Conservation (phyloP, 306 rosid genomes). For the Arachis stenosperma region DNA sequence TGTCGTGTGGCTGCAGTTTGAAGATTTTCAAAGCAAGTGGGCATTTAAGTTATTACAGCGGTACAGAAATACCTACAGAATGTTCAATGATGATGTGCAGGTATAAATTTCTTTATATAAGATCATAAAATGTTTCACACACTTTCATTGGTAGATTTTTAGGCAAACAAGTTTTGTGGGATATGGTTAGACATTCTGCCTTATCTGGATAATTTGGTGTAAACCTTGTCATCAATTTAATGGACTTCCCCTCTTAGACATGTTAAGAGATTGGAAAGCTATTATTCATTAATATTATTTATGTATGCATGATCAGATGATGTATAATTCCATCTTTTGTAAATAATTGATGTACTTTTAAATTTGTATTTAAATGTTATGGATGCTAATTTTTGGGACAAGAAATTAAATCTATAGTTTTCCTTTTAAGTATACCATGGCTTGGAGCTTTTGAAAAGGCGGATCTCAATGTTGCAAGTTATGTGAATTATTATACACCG, state of each 20-base stretch:
- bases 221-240: too few relatives aligned
- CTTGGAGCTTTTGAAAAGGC: background rate
- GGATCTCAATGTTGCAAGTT: conserved; percentile 7
- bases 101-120: conserved; percentile 46
- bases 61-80: conserved; percentile 55
- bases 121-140: background rate
- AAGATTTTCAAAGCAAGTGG: conserved; percentile 99
- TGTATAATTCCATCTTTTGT: background rate
- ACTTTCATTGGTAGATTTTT: too few relatives aligned
- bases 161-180: too few relatives aligned
- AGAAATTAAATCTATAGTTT: background rate
- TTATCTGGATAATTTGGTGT: too few relatives aligned
- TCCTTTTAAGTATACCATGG: conserved; percentile 9
- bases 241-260: too few relatives aligned
- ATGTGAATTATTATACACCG: background rate
- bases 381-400: background rate
- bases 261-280: conserved; percentile 26
- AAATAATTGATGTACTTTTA: background rate
- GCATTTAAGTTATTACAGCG: conserved; percentile 96
- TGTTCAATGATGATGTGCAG: conserved; percentile 99
- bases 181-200: too few relatives aligned
- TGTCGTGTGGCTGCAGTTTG: conserved; percentile 66
- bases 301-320: too few relatives aligned
- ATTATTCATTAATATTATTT: too few relatives aligned
- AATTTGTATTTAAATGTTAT: background rate